Base-by-base conservation (phyloP, 257 asterid species). In the Prunella vulgaris region DNA sequence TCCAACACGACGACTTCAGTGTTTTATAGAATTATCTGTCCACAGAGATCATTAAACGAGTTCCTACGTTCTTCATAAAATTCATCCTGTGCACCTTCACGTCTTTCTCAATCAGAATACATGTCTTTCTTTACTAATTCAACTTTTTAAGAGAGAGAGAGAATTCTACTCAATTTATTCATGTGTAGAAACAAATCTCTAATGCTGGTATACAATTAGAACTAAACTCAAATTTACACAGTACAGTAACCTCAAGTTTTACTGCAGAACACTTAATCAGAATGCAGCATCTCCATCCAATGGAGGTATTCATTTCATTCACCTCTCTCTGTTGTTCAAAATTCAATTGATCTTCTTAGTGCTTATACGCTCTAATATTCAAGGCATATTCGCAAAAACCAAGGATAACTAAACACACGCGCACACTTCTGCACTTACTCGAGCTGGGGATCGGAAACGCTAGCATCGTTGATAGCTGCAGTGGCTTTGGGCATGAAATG, bases 401-500 rank as follows among this genome's bases (percentile, higher is more conserved):
- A 13, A 38, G 12, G 5, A 66, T 13, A 37, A 18, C 32, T 9
- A 20, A 15, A 15, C 44, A 28, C 10, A 58, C 70, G 12, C 68
- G 63, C 49, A 56, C 44, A 12, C 25, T 22, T n/a, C 18, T 18
- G 40, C 70, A 80, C 94, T 76, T 84, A 87, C 96, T 86, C 87
- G 8, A 74, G 40, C 28, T 84, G 89, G 33, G 85, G 71, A 52
- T 79, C 82, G 27, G 87, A 82, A 54, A 71, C 49, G 72, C 60
- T 49, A 22, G 60, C 78, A 66, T 80, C 78, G 7, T 78, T 56
- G 59, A 80, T 27, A 37, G 85, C 25, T 25, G 83, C 42, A 15
- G 81, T 52, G 74, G 92, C 87, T 80, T 86, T 83, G 73, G 92
- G 85, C 77, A 86, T 82, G 80, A 92, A 92, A 40, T 84, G 77